phyloP scores from a whole-genome alignment of 1,139 yeast species.

The Taphrina confusa region DNA sequence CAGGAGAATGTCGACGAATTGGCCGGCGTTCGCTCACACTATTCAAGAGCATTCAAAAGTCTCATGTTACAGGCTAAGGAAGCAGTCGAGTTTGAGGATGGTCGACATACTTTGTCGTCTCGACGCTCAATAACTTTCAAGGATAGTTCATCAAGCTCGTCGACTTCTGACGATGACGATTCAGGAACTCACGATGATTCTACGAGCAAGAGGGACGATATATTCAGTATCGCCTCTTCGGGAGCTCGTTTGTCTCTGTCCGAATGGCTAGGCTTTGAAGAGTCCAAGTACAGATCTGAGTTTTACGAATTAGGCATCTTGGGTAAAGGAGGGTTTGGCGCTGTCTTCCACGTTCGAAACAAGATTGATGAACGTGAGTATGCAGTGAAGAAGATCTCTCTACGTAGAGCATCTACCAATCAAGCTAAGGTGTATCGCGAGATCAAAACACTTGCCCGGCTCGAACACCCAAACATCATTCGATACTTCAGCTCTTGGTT shows the following conservation, averaged over 20 bases:
- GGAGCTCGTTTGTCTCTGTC: background rate
- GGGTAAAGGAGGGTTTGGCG: constrained; percentile 96
- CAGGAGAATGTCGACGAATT: constrained; percentile 33
- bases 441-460: constrained; percentile 82
- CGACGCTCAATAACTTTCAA: background rate
- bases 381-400: constrained; percentile 72
- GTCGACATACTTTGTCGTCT: background rate
- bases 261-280: constrained; percentile 20
- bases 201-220: background rate
- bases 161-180: background rate
- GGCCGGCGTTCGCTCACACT: constrained; percentile 26
- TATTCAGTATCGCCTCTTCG: constrained; percentile 7
- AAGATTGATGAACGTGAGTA: constrained; percentile 90
- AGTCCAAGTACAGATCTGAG: constrained; percentile 70
- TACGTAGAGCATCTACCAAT: constrained; percentile 21
- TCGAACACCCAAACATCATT: constrained; percentile 93
- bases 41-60: constrained; percentile 27
- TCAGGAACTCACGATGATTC: background rate
- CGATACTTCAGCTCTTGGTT: constrained; percentile 97
- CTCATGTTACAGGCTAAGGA: constrained; percentile 30
- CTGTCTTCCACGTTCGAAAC: constrained; percentile 91
- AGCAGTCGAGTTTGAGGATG: constrained; percentile 17
- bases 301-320: constrained; percentile 88
- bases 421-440: constrained; percentile 66
- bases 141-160: background rate